These are phyloP conservation scores for Amanita subjunquillea DNA, from an alignment of 768 basidiomycete genomes.

Conservation along the genomic window DNA sequence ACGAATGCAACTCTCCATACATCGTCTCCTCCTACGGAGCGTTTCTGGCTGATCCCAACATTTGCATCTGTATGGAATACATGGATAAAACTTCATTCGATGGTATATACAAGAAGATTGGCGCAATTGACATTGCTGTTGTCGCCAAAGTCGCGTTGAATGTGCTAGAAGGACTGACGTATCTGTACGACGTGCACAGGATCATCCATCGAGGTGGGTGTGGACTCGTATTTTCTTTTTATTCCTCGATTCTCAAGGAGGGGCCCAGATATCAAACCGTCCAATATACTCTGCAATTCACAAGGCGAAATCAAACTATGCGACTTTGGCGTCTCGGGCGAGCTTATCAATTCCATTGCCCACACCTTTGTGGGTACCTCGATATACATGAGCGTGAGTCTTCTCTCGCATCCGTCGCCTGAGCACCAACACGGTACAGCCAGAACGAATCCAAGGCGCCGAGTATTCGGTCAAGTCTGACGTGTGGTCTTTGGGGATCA, in stretches of 20 bases:
- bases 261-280: slow-evolving; percentile 89
- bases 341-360: slow-evolving; percentile 97
- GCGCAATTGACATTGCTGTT: slow-evolving; percentile 85
- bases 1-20: slow-evolving; percentile 86
- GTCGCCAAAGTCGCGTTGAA: slow-evolving; percentile 92
- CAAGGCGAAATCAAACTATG: slow-evolving; percentile 96
- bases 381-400: slow-evolving; percentile 92
- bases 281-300: slow-evolving; percentile 94
- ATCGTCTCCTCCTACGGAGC: slow-evolving; percentile 98
- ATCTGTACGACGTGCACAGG: slow-evolving; percentile 93
- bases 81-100: slow-evolving; percentile 94
- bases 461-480: slow-evolving; percentile 99
- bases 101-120: slow-evolving; percentile 92
- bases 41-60: slow-evolving; percentile 93
- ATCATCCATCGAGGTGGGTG: slow-evolving; percentile 96
- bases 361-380: slow-evolving; percentile 99
- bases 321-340: slow-evolving; percentile 98
- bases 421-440: slow-evolving; percentile 36
- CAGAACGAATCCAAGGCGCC: slow-evolving; percentile 97
- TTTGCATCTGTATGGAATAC: slow-evolving; percentile 97
- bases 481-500: slow-evolving; percentile 97
- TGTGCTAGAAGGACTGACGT: slow-evolving; percentile 90
- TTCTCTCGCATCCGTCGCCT: neutral
- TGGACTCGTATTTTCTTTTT: neutral
- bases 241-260: no score